Evolutionary conservation across 768 basidiomycete genomes (phyloP).

Genomic region (Collybia sp.): DNA sequence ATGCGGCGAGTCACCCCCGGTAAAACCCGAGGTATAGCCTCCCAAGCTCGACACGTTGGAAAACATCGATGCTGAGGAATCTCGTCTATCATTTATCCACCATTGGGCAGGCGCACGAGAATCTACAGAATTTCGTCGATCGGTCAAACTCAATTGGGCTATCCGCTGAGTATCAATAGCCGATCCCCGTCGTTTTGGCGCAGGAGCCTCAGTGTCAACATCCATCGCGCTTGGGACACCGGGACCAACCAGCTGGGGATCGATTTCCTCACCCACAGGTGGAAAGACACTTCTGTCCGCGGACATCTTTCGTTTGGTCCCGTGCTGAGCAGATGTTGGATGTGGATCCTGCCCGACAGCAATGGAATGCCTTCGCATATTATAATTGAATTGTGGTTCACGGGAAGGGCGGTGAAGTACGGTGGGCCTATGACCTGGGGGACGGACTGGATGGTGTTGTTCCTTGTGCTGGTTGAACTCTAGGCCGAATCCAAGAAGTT

Average conservation of each 20-base stretch:
- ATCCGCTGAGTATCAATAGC: conserved; percentile 76
- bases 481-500: conserved; percentile 15
- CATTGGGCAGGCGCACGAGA: conserved; percentile 49
- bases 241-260: conserved; percentile 63
- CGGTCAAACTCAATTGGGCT: conserved; percentile 69
- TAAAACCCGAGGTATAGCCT: conserved; percentile 51
- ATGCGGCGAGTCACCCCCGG: conserved; percentile 59
- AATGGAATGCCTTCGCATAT: conserved; percentile 69
- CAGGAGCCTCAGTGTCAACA: conserved; percentile 58
- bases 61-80: conserved; percentile 68
- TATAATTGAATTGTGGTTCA: conserved; percentile 58
- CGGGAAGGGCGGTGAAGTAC: conserved; percentile 20
- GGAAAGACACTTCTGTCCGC: conserved; percentile 50
- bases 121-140: conserved; percentile 76
- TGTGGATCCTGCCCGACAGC: conserved; percentile 50
- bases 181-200: conserved; percentile 81
- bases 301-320: conserved; percentile 83
- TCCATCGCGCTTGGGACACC: conserved; percentile 59
- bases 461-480: conserved; percentile 19
- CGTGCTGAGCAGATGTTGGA: conserved; percentile 42
- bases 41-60: conserved; percentile 51
- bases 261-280: conserved; percentile 58
- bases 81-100: conserved; percentile 67
- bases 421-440: too few species aligned
- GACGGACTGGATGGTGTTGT: conserved; percentile 7